Evolutionary conservation across 140 eudicot genomes (phyloP), one percentile per base, ranked within the genome.

Genomic region (Senecio squalidus): DNA sequence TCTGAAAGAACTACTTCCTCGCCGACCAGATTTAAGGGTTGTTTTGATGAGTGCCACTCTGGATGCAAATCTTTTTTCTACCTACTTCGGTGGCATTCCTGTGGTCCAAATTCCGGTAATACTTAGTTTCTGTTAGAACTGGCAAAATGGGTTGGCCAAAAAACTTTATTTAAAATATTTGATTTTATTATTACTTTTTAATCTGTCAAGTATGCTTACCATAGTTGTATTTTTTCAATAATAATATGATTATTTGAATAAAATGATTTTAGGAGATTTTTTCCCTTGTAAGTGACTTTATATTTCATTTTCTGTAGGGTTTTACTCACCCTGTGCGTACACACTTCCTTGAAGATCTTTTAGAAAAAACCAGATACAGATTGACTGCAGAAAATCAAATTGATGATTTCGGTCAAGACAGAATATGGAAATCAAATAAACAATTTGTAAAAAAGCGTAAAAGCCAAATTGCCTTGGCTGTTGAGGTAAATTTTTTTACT

Each of bases 1-100:
- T 47, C 69, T 89, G 20, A 89, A 85, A 71, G 97, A 85, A 72
- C 71, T 89, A 33, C 94, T 89, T 62, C 97, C 95, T 60, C 84
- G 78, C 45, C 82, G 95, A 53, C 97, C 97, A 41, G 97, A 89
- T 20, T 41, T 89, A 28, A 71, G 89, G 81, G 60, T 89, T 55
- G 63, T 89, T 76, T 74, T 89, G 74, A 89, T 89, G 97, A 89
- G 97, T 80, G 97, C 97, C 55, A 85, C 97, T 40, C 77, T 89
- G 52, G 95, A 89, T 80, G 89, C 94, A 55, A 66, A 80, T 55
- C 95, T 85, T 39, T 89, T 89, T 77, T 85, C 97, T 16, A 75
- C 95, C 36, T 89, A 89, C 82, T 85, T 89, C 68, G 73, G 79
- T 70, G 95, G 95, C 31, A 89, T 76, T 36, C 97, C 95, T 16